phyloP scores from a whole-genome alignment of 225 moss, liverwort and hornwort species.

The Pleurozium schreberi region DNA sequence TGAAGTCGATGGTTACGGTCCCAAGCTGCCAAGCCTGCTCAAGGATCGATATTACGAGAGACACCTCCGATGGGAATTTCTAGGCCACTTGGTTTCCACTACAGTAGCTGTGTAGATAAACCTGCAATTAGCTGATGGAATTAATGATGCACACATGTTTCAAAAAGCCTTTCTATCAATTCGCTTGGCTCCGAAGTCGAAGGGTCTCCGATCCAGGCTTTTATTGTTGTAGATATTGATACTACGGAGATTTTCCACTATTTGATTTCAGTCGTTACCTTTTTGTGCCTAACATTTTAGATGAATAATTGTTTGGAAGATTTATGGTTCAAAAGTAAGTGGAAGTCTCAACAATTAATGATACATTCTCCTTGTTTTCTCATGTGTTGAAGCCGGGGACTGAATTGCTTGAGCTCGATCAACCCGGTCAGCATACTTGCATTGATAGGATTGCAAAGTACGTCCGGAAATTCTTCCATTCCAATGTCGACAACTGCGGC shows the following conservation, averaged over 20 bases:
- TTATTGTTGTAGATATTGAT: neutral
- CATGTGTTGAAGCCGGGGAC: neutral
- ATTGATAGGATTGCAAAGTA: neutral
- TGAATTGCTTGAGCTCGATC: neutral
- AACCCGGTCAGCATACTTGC: neutral
- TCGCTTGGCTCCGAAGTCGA: neutral
- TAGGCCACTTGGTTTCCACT: neutral
- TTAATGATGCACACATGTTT: neutral
- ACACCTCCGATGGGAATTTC: neutral
- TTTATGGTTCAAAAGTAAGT: neutral
- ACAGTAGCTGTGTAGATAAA: neutral
- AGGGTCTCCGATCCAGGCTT: neutral
- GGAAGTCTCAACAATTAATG: neutral
- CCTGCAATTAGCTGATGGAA: neutral
- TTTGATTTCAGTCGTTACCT: neutral
- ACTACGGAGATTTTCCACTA: too few species aligned
- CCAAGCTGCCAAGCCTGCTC: neutral
- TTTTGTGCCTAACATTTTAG: neutral
- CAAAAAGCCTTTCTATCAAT: neutral
- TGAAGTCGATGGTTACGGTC: neutral
- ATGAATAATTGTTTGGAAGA: neutral
- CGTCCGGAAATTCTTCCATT: neutral
- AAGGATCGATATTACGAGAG: neutral
- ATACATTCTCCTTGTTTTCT: neutral
- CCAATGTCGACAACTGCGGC: neutral